Percentiles rank a stretch among this genome's conserved stretches.
These are phyloP conservation scores for Pseudonitzschia multiseries DNA, from an alignment of 108 stramenopile genomes.

Conservation along the genomic window DNA sequence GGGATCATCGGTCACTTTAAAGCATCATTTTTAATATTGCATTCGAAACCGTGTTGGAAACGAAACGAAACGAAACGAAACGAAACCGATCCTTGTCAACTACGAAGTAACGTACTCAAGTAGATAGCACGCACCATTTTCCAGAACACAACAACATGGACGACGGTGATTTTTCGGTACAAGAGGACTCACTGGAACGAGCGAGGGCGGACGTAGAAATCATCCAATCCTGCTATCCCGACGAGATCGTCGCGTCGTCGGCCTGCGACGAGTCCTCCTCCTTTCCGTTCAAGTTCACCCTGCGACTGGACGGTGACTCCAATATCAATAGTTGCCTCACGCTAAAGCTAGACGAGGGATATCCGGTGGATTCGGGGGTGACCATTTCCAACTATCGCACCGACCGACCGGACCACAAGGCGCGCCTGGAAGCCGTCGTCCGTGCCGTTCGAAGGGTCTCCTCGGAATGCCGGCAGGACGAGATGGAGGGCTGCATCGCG, in stretches of 20 bases:
- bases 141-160: neutral
- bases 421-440: conserved; percentile 29
- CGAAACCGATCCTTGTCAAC: too few species aligned
- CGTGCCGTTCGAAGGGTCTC: conserved; percentile 22
- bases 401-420: conserved; percentile 12
- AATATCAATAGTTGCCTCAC: neutral
- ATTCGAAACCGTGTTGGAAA: too few species aligned
- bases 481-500: conserved; percentile 32
- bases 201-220: conserved; percentile 46
- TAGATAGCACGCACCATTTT: too few species aligned
- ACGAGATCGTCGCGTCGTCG: conserved; percentile 21
- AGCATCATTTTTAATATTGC: too few species aligned
- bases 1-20: too few species aligned
- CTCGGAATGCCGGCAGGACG: conserved; percentile 20
- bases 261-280: neutral
- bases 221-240: conserved; percentile 37
- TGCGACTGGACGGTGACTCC: conserved; percentile 4
- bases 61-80: too few species aligned
- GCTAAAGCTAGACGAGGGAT: conserved; percentile 25
- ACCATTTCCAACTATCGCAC: conserved; percentile 30
- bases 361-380: conserved; percentile 23
- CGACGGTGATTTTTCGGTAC: neutral
- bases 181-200: conserved; percentile 33
- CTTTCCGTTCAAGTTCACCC: conserved; percentile 25
- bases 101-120: too few species aligned